A percentile compares a stretch with the other conserved stretches of the same genome.
These are phyloP conservation scores for Kalmusia sp. DNA, from an alignment of 2,329 filamentous ascomycete genomes.

Conservation along the genomic window DNA sequence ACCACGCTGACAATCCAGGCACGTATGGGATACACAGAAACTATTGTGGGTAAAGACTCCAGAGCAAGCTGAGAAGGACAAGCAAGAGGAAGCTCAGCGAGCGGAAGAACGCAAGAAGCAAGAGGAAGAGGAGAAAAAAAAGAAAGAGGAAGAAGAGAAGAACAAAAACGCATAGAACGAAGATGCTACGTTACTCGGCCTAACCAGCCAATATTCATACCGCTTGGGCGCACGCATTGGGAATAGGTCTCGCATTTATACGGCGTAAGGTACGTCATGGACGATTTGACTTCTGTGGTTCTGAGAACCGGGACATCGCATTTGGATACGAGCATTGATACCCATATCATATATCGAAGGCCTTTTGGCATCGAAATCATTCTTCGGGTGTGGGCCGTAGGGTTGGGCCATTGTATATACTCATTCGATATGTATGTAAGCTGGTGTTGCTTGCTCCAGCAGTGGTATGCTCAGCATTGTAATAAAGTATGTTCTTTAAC, in stretches of 20 bases:
- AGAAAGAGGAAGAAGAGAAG: constrained; percentile 18
- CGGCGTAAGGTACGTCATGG: constrained; percentile 9
- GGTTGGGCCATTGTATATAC: neutral
- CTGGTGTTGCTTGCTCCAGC: neutral
- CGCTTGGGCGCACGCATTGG: constrained; percentile 7
- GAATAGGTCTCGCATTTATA: constrained; percentile 11
- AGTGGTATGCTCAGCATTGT: too few relatives aligned
- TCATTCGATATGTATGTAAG: neutral
- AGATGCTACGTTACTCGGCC: too few relatives aligned
- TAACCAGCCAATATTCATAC: constrained; percentile 20
- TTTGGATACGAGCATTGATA: constrained; percentile 27
- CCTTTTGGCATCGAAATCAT: neutral
- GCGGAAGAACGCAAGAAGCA: constrained; percentile 20
- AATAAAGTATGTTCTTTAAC: too few relatives aligned
- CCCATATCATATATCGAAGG: constrained; percentile 17
- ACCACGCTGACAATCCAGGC: constrained; percentile 51
- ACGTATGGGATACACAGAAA: constrained; percentile 64
- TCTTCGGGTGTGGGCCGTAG: neutral
- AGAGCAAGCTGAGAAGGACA: constrained; percentile 20
- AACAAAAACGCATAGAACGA: constrained; percentile 10
- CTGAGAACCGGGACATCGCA: neutral
- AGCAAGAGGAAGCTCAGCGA: constrained; percentile 10
- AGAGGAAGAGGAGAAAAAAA: constrained; percentile 19
- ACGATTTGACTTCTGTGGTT: neutral
- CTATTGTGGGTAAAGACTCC: constrained; percentile 65